Evolutionary conservation across 805 yeast genomes (phyloP), one percentile per base, ranked within the genome.

Genomic region (Metschnikowia kofuensis): DNA sequence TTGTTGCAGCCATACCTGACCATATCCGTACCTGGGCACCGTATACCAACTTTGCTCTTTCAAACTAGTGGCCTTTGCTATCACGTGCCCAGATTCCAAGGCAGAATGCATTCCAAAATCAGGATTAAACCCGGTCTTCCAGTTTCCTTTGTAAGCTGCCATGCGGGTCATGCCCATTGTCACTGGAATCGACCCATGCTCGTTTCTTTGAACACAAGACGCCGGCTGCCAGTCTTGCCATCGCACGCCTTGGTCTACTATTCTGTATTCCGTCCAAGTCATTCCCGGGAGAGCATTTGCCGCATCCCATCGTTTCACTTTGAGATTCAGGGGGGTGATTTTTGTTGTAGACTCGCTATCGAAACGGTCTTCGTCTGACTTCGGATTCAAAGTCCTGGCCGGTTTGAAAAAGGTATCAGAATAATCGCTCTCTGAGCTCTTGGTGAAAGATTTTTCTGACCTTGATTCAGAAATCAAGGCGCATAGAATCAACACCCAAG

Each of bases 141-240:
- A 34, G 7, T 12, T 13, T 4, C 36, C 36, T n/a, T 13, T n/a
- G 36, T 6, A n/a, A 10, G 13, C n/a, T 8, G 36, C 36, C 36
- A 34, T 4, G n/a, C 36, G n/a, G 14, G 13, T 34, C 36, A 34
- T 13, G 15, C 15, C 36, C 15, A 34, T 13, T 13, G 36, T 34
- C 15, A 34, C 15, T 12, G 36, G 36, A 13, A 2, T 2, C 15
- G n/a, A 7, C 15, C n/a, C 15, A 34, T 34, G n/a, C 9, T 38
- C 30, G 41, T 42, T 41, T 9, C 15, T 12, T 8, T 42, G 40
- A 14, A 42, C 45, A 21, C 45, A 42, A 6, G 45, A 42, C 6
- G 40, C 40, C 13, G 45, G 45, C 35, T 35, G 21, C 45, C 45
- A 42, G 29, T n/a, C 35, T 13, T 31, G 35, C 45, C 45, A 35